Evolutionary conservation across 768 basidiomycete genomes (phyloP), one percentile per base, ranked within the genome.

Genomic region (Amanita brunnescens): DNA sequence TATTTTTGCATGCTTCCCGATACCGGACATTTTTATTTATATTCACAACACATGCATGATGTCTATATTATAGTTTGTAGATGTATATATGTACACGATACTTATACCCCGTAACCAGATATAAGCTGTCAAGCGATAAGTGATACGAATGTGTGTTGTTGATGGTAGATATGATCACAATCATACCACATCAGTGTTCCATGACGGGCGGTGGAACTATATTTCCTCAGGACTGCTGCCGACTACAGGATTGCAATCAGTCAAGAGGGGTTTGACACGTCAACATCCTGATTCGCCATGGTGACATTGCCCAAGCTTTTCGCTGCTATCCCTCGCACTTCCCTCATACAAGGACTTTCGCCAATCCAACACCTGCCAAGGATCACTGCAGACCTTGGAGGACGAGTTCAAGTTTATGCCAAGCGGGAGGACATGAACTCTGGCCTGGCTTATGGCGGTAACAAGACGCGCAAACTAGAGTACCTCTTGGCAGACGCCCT

Each of bases 341-440:
- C 47, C 14, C 18, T 48, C 24, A 12, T 48, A 5, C 47, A 48
- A 2, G 47, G 37, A 8, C 10, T 26, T 48, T 48, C 47, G 14
- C 47, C 47, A 5, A 48, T 48, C 1, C 47, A 48, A 21, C 16
- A 48, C 26, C 47, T 48, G 16, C 47, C 47, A 26, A 34, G 47
- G 20, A 48, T 48, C 47, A 48, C 47, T 29, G 47, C 47, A 38
- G 47, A 48, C 26, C 47, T 48, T 4, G 47, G 47, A 13, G 35
- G 47, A 6, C 47, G 37, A 1, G 47, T 48, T 13, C 21, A 48
- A 23, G 10, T 48, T 21, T 48, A 37, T 18, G 47, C 47, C 47
- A 48, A 48, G 34, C 20, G 47, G 35, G 47, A 48, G 23, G 47
- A 48, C 37, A 34, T 48, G 33, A 48, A 48, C 47, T 48, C 47